Evolutionary conservation across 2,329 filamentous ascomycete species (phyloP).

Genomic region (Huntiella decipiens): DNA sequence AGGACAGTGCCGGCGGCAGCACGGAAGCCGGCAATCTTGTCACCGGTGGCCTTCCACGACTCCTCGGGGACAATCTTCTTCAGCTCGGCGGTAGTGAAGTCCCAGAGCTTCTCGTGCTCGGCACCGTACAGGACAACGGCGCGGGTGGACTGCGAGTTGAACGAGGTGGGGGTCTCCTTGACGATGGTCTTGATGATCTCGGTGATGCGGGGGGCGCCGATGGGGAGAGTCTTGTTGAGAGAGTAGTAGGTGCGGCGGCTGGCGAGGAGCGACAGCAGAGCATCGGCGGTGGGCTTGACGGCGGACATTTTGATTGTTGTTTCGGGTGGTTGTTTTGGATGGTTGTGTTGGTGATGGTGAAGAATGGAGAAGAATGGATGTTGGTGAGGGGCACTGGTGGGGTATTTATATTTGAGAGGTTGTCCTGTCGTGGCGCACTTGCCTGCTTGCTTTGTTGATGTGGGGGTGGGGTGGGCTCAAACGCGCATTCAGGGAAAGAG

Average conservation of each 20-base stretch:
- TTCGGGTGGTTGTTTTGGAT: constrained; percentile 3
- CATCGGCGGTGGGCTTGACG: constrained; percentile 23
- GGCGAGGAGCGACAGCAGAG: constrained; percentile 45
- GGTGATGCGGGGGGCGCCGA: constrained; percentile 37
- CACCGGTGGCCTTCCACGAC: constrained; percentile 33
- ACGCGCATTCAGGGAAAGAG: too few species aligned
- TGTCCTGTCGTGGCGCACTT: too few species aligned
- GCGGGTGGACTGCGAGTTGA: constrained; percentile 77
- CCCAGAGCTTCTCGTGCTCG: constrained; percentile 81
- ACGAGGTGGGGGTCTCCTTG: constrained; percentile 54
- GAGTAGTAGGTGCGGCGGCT: constrained; percentile 50
- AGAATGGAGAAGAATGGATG: constrained; percentile 2
- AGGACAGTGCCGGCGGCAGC: constrained; percentile 63
- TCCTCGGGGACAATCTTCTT: constrained; percentile 50
- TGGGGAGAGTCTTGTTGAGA: constrained; percentile 43
- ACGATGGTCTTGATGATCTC: constrained; percentile 47
- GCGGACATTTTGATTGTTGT: constrained; percentile 16
- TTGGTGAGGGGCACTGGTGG: not conserved
- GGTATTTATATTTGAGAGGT: not conserved
- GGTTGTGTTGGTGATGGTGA: not conserved
- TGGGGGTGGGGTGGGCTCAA: too few species aligned
- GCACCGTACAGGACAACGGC: constrained; percentile 59
- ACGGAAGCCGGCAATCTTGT: constrained; percentile 38
- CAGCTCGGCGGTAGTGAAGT: constrained; percentile 44
- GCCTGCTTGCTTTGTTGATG: too few species aligned